Percentiles rank a stretch among this genome's conserved stretches.
Evolutionary conservation across 2,329 filamentous ascomycete species (phyloP).

Genomic region (Neodidymelliopsis sp.): DNA sequence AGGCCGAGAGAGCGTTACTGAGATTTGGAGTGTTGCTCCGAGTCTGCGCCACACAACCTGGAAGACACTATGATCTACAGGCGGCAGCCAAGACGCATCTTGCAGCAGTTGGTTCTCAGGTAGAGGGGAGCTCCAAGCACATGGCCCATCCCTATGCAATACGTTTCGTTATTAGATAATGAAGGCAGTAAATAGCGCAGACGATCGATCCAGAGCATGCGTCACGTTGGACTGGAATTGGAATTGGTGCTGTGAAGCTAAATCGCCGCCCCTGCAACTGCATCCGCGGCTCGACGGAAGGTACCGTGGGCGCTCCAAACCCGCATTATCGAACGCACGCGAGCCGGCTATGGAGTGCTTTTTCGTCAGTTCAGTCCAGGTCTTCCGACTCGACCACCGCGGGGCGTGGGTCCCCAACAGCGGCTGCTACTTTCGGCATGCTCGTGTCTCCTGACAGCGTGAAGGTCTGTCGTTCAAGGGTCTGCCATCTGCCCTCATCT

Average conservation of each 20-base stretch:
- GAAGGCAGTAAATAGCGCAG: conserved; percentile 16
- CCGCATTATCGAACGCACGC: conserved; percentile 2
- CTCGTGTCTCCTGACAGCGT: background rate
- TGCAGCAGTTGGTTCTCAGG: conserved; percentile 1
- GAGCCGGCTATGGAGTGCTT: background rate
- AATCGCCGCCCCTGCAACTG: conserved; percentile 3
- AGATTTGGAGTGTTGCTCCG: conserved; percentile 2
- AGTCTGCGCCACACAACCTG: conserved; percentile 12
- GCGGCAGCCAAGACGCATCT: conserved; percentile 4
- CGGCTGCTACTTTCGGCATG: background rate
- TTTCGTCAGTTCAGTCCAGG: conserved; percentile 7
- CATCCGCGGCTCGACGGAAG: conserved; percentile 10
- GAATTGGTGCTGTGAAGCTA: conserved; percentile 15
- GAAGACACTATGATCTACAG: conserved; percentile 9
- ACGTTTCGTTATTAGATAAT: conserved; percentile 5
- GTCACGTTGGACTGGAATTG: conserved; percentile 6
- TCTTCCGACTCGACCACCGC: background rate
- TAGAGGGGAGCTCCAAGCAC: conserved; percentile 4
- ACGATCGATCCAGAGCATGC: conserved; percentile 7
- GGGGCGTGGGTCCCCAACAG: background rate
- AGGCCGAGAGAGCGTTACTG: conserved; percentile 6
- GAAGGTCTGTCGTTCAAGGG: background rate
- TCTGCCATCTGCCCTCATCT: background rate
- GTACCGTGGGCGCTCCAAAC: conserved; percentile 10
- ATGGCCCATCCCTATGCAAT: background rate